Conservation (phyloP, 257 asterid genomes). For the Nicotiana undulata region DNA sequence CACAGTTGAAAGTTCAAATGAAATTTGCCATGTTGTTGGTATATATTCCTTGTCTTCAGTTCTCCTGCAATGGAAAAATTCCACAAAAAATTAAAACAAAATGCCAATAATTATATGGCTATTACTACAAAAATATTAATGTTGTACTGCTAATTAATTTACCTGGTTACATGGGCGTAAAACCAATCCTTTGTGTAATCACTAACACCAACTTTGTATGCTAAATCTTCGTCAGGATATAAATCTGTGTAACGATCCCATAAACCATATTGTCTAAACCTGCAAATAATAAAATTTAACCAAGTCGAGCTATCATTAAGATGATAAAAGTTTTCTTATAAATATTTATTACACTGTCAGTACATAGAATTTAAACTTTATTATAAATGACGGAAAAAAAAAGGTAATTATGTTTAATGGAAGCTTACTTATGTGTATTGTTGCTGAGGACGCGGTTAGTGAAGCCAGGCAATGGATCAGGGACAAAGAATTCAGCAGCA, state of each 20-base stretch:
- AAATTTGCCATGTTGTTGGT: constrained; percentile 60
- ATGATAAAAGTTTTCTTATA: not conserved
- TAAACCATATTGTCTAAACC: constrained; percentile 53
- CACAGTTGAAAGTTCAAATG: constrained; percentile 28
- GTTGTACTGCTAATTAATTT: not conserved
- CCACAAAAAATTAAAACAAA: not conserved
- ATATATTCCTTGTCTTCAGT: constrained; percentile 10
- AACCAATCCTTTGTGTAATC: constrained; percentile 51
- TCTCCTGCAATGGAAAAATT: not conserved
- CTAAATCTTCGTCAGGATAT: constrained; percentile 29
- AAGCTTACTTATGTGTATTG: not conserved
- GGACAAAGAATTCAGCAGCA: constrained; percentile 59
- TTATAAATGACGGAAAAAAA: not conserved
- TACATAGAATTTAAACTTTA: not conserved
- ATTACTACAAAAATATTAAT: no score
- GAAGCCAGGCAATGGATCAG: constrained; percentile 25
- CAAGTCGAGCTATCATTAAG: not conserved
- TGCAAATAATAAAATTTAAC: not conserved
- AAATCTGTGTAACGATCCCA: constrained; percentile 43
- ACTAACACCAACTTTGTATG: constrained; percentile 39
- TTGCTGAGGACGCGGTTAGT: constrained; percentile 18
- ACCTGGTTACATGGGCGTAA: constrained; percentile 55
- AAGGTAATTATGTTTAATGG: not conserved
- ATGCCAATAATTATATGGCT: not conserved
- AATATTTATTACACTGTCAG: not conserved